Evolutionary conservation across 2,329 filamentous ascomycete species (phyloP).

Genomic region (Purpureocillium lavendulum): DNA sequence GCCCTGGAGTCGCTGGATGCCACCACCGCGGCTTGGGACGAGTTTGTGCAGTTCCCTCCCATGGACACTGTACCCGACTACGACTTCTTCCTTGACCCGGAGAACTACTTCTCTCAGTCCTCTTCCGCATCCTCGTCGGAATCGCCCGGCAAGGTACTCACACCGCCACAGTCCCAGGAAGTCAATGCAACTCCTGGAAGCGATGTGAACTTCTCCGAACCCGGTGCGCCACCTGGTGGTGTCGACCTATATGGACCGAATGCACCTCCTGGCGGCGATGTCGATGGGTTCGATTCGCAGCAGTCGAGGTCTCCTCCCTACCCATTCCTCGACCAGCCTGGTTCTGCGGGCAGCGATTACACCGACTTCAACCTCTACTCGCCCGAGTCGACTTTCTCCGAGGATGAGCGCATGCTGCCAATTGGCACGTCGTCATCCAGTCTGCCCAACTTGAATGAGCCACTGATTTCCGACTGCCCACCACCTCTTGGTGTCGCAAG

Average conservation of each 20-base stretch:
- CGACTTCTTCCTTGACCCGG: conserved; percentile 37
- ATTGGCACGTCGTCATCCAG: conserved; percentile 11
- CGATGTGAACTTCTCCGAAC: too few relatives aligned
- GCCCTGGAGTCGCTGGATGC: conserved; percentile 12
- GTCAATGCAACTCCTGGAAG: background rate
- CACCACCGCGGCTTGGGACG: conserved; percentile 25
- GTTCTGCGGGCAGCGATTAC: conserved; percentile 26
- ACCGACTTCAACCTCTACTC: conserved; percentile 50
- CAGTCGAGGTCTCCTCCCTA: conserved; percentile 11
- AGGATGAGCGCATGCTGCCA: conserved; percentile 36
- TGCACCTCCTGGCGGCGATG: conserved; percentile 6
- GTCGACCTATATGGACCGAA: background rate
- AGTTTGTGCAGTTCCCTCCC: conserved; percentile 36
- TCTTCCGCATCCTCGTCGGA: conserved; percentile 16
- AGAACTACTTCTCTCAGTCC: conserved; percentile 29
- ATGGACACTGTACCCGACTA: conserved; percentile 27
- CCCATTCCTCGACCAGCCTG: conserved; percentile 27
- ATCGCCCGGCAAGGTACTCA: conserved; percentile 15
- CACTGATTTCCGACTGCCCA: conserved; percentile 3
- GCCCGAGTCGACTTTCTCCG: conserved; percentile 36
- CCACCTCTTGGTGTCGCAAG: background rate
- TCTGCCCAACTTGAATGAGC: conserved; percentile 5
- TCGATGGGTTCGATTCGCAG: conserved; percentile 3
- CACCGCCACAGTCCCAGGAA: conserved; percentile 15
- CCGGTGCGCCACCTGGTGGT: too few relatives aligned